These are phyloP conservation scores for Royoungia palumana DNA, from an alignment of 768 basidiomycete species.

Conservation along the genomic window DNA sequence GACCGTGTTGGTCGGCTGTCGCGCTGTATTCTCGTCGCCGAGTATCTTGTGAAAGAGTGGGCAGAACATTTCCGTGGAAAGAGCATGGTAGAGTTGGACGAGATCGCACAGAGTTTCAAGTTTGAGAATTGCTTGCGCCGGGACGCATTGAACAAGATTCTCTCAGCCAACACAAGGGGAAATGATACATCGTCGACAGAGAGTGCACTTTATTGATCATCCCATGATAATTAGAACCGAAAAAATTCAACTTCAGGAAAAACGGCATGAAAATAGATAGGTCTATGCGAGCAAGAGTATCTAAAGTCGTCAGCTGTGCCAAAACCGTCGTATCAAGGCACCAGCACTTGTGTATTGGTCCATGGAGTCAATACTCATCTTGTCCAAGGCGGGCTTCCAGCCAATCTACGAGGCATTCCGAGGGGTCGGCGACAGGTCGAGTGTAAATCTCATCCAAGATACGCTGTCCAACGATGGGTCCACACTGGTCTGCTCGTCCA, in stretches of 20 bases:
- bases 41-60: constrained; percentile 72
- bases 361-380: constrained; percentile 19
- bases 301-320: not conserved
- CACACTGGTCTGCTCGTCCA: constrained; percentile 73
- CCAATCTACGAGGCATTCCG: constrained; percentile 40
- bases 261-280: not conserved
- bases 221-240: too few relatives aligned
- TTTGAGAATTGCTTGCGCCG: constrained; percentile 68
- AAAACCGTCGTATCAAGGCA: not conserved
- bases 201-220: too few relatives aligned
- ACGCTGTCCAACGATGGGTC: constrained; percentile 52
- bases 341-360: not conserved
- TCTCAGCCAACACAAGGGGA: constrained; percentile 39
- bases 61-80: constrained; percentile 64
- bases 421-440: constrained; percentile 31
- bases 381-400: constrained; percentile 33
- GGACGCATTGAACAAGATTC: constrained; percentile 58
- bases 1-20: constrained; percentile 56
- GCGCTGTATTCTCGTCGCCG: constrained; percentile 65
- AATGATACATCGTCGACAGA: not conserved
- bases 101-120: constrained; percentile 70
- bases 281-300: not conserved
- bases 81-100: constrained; percentile 60
- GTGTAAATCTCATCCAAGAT: constrained; percentile 49
- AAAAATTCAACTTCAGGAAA: not conserved